These are phyloP conservation scores for Hyaloscypha hepaticicola DNA, from an alignment of 495 filamentous ascomycete species.

Conservation along the genomic window DNA sequence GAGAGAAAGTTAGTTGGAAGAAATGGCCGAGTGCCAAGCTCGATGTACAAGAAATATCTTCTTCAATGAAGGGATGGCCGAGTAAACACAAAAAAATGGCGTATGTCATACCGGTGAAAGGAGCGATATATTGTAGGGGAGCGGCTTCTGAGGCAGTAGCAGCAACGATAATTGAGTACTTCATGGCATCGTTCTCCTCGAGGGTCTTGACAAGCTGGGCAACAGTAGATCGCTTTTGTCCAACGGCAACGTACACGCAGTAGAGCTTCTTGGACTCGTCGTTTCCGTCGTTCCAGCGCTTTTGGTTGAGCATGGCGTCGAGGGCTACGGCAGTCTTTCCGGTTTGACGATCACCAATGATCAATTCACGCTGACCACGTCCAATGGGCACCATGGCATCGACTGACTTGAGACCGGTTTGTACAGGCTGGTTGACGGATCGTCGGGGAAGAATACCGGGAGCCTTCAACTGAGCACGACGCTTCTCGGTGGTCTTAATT, in stretches of 20 bases:
- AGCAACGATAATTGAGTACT: conserved; percentile 93
- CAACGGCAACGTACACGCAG: conserved; percentile 98
- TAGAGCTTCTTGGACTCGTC: conserved; percentile 98
- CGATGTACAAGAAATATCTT: conserved; percentile 15
- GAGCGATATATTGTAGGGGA: conserved; percentile 90
- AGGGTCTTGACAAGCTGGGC: conserved; percentile 99
- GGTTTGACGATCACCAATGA: conserved; percentile 99
- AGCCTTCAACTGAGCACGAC: conserved; percentile 98
- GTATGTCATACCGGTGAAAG: conserved; percentile 73
- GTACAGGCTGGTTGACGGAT: conserved; percentile 97
- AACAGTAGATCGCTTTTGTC: conserved; percentile 99
- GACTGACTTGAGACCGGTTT: conserved; percentile 98
- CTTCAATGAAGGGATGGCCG: conserved; percentile 31
- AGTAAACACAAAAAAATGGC: not conserved
- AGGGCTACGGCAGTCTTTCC: conserved; percentile 99
- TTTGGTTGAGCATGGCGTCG: conserved; percentile 98
- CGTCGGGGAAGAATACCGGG: conserved; percentile 95
- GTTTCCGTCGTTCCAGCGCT: conserved; percentile 86
- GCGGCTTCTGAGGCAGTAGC: conserved; percentile 98
- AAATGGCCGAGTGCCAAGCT: not conserved
- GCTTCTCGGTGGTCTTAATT: conserved; percentile 84
- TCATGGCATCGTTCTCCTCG: conserved; percentile 99
- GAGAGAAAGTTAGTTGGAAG: not conserved
- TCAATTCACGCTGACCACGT: conserved; percentile 99
- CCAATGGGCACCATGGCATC: conserved; percentile 99